Evolutionary conservation across 2,329 filamentous ascomycete genomes (phyloP), one percentile per base, ranked within the genome.

Genomic region (Monosporascus sp.): DNA sequence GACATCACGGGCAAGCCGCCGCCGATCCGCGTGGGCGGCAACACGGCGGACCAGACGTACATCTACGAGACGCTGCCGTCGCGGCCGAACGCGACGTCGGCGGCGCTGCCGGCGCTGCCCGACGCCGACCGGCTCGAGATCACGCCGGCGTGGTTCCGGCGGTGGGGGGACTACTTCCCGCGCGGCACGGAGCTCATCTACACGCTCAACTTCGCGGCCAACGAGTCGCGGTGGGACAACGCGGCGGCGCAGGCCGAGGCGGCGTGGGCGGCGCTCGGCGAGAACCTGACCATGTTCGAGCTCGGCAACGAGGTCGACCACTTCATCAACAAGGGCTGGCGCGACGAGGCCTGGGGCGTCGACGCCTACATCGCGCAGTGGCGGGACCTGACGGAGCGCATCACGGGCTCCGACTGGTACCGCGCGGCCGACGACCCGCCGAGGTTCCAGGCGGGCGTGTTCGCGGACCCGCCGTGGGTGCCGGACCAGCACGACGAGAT

Each of bases 221-320:
- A 69, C 57, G 58, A 60, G 35, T 68, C 67, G 5, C 56, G 38
- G 9, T 68, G 61, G 55, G 58, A 59, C 15, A 65, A 64, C 54
- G 64, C 61, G 17, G 62, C 64, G 6, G 57, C 63, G 6, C 50
- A 70, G 54, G 68, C 68, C 3, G 54, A 58, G 46, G 66, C 65
- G 2, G 66, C 54, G 24, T 61, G 65, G 58, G 55, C 53, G 8
- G 63, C 60, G 15, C 60, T 69, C 1, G 67, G 66, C 17, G 49
- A 54, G 18, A 61, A 59, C 41, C 62, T 70, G n/a, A 54, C 53
- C 5, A 53, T 64, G 50, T 62, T 70, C 48, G 68, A 70, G 62
- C 60, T 70, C 17, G 68, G 68, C 43, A 70, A 70, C 59, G 68
- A 70, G 55, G 63, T 70, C 48, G 68, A 70, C 56, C 68, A 70